Percentiles rank a stretch among this genome's conserved stretches.
phyloP scores from a whole-genome alignment of 2,329 filamentous ascomycete genomes.

The Fusarium verrucosum region DNA sequence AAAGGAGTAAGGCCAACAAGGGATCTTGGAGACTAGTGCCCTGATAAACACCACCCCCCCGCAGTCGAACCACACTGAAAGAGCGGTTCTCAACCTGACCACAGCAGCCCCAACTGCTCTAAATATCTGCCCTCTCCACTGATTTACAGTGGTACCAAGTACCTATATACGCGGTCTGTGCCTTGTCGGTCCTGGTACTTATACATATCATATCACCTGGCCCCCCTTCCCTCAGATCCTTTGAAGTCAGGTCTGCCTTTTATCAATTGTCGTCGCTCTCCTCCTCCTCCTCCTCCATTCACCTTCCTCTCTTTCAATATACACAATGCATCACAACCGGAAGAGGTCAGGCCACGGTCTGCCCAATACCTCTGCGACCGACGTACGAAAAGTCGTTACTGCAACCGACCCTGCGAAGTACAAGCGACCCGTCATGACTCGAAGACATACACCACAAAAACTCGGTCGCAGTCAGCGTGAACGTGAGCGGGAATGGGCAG shows the following conservation, averaged over 20 bases:
- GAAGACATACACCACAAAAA: constrained; percentile 59
- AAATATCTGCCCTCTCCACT: constrained; percentile 33
- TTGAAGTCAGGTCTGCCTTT: constrained; percentile 29
- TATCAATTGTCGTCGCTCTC: no score
- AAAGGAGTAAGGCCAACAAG: constrained; percentile 39
- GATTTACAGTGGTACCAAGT: constrained; percentile 37
- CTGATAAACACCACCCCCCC: constrained; percentile 42
- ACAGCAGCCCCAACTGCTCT: constrained; percentile 32
- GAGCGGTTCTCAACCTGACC: constrained; percentile 28
- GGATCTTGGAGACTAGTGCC: constrained; percentile 35
- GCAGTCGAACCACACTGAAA: constrained; percentile 43
- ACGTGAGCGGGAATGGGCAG: constrained; percentile 61
- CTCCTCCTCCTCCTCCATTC: constrained; percentile 9
- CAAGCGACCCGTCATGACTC: constrained; percentile 58
- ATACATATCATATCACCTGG: constrained; percentile 42
- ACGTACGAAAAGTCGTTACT: constrained; percentile 61
- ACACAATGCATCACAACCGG: constrained; percentile 64
- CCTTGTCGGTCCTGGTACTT: constrained; percentile 11
- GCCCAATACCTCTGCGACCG: constrained; percentile 63
- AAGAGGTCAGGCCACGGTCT: constrained; percentile 65
- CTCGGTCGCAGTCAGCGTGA: constrained; percentile 62
- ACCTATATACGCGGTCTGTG: constrained; percentile 26
- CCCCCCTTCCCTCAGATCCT: constrained; percentile 28
- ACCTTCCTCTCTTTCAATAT: constrained; percentile 8
- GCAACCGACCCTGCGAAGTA: constrained; percentile 58